Base-by-base conservation (phyloP, 2,329 filamentous ascomycete genomes). In the Pseudopithomyces chartarum region DNA sequence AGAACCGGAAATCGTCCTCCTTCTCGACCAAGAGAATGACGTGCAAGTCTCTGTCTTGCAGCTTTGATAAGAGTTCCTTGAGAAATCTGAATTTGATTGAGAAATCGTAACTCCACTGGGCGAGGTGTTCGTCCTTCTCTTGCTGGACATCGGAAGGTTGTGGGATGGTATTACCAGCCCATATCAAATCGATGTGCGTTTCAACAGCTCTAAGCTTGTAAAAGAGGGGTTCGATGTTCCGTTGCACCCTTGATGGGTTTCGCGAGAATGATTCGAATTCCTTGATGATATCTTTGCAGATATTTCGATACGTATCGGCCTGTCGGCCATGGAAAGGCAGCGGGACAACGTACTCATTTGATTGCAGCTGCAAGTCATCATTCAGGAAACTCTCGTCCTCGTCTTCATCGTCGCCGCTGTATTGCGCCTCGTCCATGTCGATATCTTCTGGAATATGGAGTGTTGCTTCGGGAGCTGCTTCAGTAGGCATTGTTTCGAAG, bases 11-110 rank as follows among this genome's bases (percentile, higher is more conserved):
- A 23, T 64, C 60, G 29, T 66, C 55, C 13, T 70, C 60, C 2
- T 66, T 51, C 20, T 70, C 63, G 12, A 68, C 53, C 3, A 71
- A 64, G 1, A 76, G 52, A 6, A 74, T 57, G n/a, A 73, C 38
- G 44, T 75, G 69, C 54, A 71, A 59, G 3, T 65, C 53, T 1
- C 58, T 47, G 4, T 69, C 46, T 15, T 64, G 61, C 33, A 74
- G 34, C 0, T 51, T 32, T 19, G 68, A 32, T 19, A 75, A 64
- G 1, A 76, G 53, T 1, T 33, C 33, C 15, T 61, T 55, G 12
- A 76, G 50, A 42, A 75, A 76, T 12, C 61, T 63, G 57, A 76
- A 74, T 34, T 76, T 76, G n/a, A 65, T 59, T 15, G 69, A 69
- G 48, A 66, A 72, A 6, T 70, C 63, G 29, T 62, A 57, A 32